Evolutionary conservation across 2,329 filamentous ascomycete genomes (phyloP).

Genomic region (Escovopsis sp.): DNA sequence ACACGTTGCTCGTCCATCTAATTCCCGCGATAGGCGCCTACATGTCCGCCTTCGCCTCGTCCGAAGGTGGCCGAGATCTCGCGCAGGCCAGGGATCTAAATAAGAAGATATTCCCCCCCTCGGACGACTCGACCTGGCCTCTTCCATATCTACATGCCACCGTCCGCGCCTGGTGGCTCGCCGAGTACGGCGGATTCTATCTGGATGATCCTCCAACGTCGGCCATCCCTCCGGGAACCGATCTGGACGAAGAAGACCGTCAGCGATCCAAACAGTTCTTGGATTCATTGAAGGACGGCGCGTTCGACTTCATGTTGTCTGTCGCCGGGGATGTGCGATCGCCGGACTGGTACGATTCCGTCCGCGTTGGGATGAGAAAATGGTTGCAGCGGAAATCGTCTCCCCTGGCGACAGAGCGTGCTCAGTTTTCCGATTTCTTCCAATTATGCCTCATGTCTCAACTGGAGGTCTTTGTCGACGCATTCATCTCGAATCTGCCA

Average conservation of each 20-base stretch:
- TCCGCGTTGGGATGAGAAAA: constrained; percentile 65
- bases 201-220: constrained; percentile 53
- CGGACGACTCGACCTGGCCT: constrained; percentile 56
- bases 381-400: constrained; percentile 73
- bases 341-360: constrained; percentile 76
- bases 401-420: constrained; percentile 49
- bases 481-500: constrained; percentile 89
- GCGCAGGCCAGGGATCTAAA: constrained; percentile 58
- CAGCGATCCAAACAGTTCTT: constrained; percentile 59
- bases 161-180: constrained; percentile 72
- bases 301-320: constrained; percentile 81
- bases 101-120: constrained; percentile 46
- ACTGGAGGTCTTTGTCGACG: constrained; percentile 76
- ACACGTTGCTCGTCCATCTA: constrained; percentile 61
- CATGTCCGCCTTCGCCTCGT: constrained; percentile 64
- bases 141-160: constrained; percentile 66
- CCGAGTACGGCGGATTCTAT: constrained; percentile 85
- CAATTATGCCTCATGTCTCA: constrained; percentile 61
- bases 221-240: constrained; percentile 40
- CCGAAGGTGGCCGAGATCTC: constrained; percentile 53
- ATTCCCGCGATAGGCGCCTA: constrained; percentile 66
- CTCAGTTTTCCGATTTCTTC: constrained; percentile 58
- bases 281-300: constrained; percentile 70
- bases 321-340: constrained; percentile 69
- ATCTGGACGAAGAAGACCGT: constrained; percentile 54